Conservation (phyloP, 2,329 filamentous ascomycete species). For the Monosporascus sp. region DNA sequence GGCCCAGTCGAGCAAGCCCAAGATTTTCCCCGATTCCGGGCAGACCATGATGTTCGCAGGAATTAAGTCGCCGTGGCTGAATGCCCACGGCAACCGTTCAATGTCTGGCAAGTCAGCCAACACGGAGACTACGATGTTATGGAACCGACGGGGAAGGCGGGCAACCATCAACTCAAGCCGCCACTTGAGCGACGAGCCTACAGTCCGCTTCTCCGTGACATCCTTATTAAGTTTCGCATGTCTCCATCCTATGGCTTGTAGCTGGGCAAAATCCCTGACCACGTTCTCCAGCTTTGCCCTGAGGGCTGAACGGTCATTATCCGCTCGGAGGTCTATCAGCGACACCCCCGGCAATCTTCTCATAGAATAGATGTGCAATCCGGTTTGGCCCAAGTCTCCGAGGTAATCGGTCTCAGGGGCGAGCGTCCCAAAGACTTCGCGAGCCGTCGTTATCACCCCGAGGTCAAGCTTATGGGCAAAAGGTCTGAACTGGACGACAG, state of each 20-base stretch:
- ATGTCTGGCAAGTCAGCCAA: slow-evolving; percentile 28
- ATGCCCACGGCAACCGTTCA: slow-evolving; percentile 43
- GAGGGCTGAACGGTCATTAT: slow-evolving; percentile 2
- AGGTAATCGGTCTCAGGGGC: slow-evolving; percentile 37
- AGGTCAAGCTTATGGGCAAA: slow-evolving; percentile 35
- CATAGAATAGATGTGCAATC: slow-evolving; percentile 36
- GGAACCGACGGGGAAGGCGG: slow-evolving; percentile 31
- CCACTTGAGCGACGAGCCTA: slow-evolving; percentile 36
- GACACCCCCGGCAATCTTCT: slow-evolving; percentile 35
- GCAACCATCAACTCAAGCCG: slow-evolving; percentile 32
- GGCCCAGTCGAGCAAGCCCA: slow-evolving; percentile 58
- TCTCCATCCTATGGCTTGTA: slow-evolving; percentile 34
- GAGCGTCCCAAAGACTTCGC: slow-evolving; percentile 32
- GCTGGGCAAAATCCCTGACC: slow-evolving; percentile 34
- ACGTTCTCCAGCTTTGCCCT: slow-evolving; percentile 22
- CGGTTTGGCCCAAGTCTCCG: slow-evolving; percentile 24
- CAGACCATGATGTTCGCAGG: slow-evolving; percentile 52
- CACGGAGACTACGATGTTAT: slow-evolving; percentile 17
- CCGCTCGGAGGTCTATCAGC: slow-evolving; percentile 26
- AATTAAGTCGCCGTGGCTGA: slow-evolving; percentile 58
- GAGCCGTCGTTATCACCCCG: slow-evolving; percentile 30
- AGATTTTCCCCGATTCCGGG: slow-evolving; percentile 35
- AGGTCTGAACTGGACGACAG: slow-evolving; percentile 45
- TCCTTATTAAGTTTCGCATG: slow-evolving; percentile 11
- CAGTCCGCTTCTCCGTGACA: slow-evolving; percentile 20